These are phyloP conservation scores for Carnegiea gigantea DNA, from an alignment of 179 eudicot species.

Conservation along the genomic window DNA sequence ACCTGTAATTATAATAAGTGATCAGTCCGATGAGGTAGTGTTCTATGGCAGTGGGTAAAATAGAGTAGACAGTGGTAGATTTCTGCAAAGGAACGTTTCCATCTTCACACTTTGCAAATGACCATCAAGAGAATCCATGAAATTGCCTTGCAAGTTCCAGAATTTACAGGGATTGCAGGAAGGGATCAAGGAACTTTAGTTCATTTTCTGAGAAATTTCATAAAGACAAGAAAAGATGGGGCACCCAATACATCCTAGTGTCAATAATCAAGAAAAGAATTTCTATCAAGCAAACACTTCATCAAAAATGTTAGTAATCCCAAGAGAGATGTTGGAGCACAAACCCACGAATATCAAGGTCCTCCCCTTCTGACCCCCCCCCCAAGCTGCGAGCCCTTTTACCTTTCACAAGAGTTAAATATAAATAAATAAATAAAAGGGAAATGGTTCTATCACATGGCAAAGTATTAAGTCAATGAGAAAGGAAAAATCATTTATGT, in stretches of 20 bases:
- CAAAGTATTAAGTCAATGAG: not conserved
- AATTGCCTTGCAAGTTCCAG: not conserved
- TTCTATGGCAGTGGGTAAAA: not conserved
- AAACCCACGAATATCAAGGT: too few relatives aligned
- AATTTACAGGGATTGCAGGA: not conserved
- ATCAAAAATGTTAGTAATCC: too few relatives aligned
- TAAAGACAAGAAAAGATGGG: not conserved
- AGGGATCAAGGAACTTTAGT: not conserved
- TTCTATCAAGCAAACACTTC: too few relatives aligned
- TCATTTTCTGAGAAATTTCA: not conserved
- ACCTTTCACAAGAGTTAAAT: too few relatives aligned
- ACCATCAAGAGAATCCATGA: not conserved
- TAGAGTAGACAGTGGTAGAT: not conserved
- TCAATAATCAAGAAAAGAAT: too few relatives aligned
- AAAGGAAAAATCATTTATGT: not conserved
- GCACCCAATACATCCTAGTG: too few relatives aligned
- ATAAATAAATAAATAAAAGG: too few relatives aligned
- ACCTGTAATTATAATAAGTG: conserved; percentile 58
- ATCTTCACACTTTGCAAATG: not conserved
- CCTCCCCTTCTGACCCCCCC: too few relatives aligned
- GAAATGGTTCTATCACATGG: too few relatives aligned
- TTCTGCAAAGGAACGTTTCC: not conserved
- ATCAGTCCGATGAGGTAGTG: conserved; percentile 14
- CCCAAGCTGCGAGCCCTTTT: too few relatives aligned
- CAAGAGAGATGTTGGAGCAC: too few relatives aligned